Conservation (phyloP, 192 early-diverging fungal species). For the Backusella psychrophila region DNA sequence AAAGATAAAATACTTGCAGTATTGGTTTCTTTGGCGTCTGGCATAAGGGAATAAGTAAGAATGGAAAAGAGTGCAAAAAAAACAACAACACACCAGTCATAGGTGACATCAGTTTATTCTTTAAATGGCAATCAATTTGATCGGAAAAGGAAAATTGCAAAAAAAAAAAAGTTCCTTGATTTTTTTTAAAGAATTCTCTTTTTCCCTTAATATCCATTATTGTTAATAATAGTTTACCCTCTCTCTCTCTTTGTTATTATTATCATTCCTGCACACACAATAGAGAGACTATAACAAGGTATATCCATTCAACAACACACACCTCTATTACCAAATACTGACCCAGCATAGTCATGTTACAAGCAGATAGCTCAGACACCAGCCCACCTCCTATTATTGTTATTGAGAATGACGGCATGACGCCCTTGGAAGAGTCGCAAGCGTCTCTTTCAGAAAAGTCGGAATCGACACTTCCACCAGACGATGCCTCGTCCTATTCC, state of each 20-base stretch:
- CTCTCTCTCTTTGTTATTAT: background rate
- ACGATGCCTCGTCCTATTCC: slow-evolving; percentile 4
- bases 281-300: background rate
- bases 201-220: background rate
- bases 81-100: background rate
- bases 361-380: background rate
- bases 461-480: slow-evolving; percentile 3
- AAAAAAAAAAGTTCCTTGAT: background rate
- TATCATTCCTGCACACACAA: background rate
- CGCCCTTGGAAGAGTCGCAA: background rate
- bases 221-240: background rate
- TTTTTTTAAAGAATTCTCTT: background rate
- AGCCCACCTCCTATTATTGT: background rate
- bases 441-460: background rate
- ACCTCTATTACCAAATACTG: background rate
- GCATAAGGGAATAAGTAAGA: background rate
- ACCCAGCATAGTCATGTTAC: background rate
- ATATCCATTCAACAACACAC: background rate
- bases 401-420: background rate
- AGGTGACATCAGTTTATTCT: background rate
- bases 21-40: slow-evolving; percentile 4
- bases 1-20: background rate
- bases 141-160: background rate
- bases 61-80: background rate
- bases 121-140: background rate